phyloP scores from a whole-genome alignment of 192 early-diverging fungal genomes.

The Podila clonocystis region DNA sequence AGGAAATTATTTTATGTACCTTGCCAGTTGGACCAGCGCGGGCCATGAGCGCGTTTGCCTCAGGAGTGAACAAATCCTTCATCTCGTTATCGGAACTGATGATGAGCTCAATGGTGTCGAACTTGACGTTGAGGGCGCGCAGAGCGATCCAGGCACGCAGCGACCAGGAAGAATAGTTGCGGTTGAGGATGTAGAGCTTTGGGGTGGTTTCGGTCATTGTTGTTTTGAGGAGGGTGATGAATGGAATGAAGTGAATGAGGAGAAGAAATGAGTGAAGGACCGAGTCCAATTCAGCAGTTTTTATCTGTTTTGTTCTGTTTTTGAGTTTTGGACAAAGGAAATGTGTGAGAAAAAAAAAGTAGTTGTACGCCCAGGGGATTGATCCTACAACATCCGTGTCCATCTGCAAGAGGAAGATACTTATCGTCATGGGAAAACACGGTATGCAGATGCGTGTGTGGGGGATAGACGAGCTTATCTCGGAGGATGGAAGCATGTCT shows the following conservation, averaged over 20 bases:
- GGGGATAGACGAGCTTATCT: too few relatives aligned
- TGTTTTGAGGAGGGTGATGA: neutral
- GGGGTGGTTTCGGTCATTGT: neutral
- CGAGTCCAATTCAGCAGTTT: neutral
- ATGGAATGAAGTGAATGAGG: neutral
- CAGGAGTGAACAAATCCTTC: slow-evolving; percentile 15
- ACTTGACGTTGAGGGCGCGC: slow-evolving; percentile 22
- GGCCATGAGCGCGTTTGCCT: slow-evolving; percentile 16
- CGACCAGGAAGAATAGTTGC: slow-evolving; percentile 51
- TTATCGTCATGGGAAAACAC: too few relatives aligned
- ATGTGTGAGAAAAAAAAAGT: too few relatives aligned
- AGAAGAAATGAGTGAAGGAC: neutral
- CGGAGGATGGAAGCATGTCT: too few relatives aligned
- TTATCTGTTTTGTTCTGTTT: too few relatives aligned
- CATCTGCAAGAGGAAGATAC: too few relatives aligned
- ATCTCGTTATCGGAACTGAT: slow-evolving; percentile 12
- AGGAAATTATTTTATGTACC: neutral
- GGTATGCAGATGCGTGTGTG: too few relatives aligned
- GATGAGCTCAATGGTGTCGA: slow-evolving; percentile 10
- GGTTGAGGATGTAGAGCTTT: neutral
- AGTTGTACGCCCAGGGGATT: too few relatives aligned
- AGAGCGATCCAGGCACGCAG: slow-evolving; percentile 49
- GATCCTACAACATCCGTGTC: too few relatives aligned
- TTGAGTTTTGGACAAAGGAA: too few relatives aligned
- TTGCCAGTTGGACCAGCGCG: slow-evolving; percentile 47